A percentile compares a stretch with the other conserved stretches of the same genome.
These are phyloP conservation scores for Apophysomyces variabilis DNA, from an alignment of 371 early-diverging fungal genomes.

Conservation along the genomic window DNA sequence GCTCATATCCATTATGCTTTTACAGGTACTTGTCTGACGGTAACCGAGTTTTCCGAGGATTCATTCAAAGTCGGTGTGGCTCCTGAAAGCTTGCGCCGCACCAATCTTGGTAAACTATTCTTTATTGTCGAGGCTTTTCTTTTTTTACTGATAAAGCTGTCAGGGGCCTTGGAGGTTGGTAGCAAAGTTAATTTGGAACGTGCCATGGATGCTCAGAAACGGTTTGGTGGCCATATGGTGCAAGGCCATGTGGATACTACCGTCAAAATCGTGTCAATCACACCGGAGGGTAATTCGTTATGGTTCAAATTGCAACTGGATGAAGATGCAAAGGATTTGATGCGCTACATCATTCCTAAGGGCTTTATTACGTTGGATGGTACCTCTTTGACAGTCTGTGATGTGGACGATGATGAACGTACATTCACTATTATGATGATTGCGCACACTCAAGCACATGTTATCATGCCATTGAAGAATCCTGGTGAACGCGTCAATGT, in stretches of 20 bases:
- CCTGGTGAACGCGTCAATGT: constrained; percentile 87
- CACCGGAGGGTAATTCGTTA: constrained; percentile 88
- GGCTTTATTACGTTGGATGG: constrained; percentile 95
- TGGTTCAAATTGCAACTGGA: constrained; percentile 77
- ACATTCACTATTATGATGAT: constrained; percentile 96
- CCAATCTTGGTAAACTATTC: constrained; percentile 76
- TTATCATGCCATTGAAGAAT: constrained; percentile 79
- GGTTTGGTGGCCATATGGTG: constrained; percentile 97
- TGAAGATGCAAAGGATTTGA: constrained; percentile 58
- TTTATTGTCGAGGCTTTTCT: not conserved
- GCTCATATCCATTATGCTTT: not conserved
- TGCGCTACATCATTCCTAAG: constrained; percentile 91
- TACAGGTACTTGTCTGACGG: constrained; percentile 93
- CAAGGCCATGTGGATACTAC: constrained; percentile 96
- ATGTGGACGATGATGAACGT: constrained; percentile 74
- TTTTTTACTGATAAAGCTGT: not conserved
- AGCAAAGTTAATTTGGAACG: constrained; percentile 91
- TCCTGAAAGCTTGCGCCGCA: constrained; percentile 91
- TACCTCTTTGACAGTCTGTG: constrained; percentile 91
- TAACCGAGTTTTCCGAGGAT: constrained; percentile 84
- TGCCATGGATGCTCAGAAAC: constrained; percentile 83
- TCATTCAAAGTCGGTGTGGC: constrained; percentile 91
- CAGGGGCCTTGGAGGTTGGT: constrained; percentile 80
- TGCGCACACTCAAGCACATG: constrained; percentile 87
- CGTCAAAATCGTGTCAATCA: constrained; percentile 71